phyloP scores from a whole-genome alignment of 2,329 filamentous ascomycete species.

The Drechslerella dactyloides region DNA sequence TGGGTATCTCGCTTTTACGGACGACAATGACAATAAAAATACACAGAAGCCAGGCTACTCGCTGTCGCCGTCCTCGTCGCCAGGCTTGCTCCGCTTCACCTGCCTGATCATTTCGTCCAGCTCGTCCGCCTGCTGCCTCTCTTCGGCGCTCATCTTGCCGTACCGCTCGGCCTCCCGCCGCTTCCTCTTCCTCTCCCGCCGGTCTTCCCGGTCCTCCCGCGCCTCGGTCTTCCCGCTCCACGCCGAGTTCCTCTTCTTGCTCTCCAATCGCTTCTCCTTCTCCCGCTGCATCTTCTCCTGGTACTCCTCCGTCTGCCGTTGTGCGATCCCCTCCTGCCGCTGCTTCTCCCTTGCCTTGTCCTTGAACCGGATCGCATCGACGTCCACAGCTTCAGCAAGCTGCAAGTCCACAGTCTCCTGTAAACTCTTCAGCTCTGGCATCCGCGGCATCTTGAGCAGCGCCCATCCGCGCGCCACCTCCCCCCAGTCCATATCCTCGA shows the following conservation, averaged over 20 bases:
- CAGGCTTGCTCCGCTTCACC: conserved; percentile 68
- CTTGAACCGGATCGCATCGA: conserved; percentile 72
- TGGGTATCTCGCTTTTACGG: neutral
- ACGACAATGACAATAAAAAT: neutral
- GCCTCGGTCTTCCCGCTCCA: conserved; percentile 60
- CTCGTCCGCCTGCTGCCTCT: conserved; percentile 69
- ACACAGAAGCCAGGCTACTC: conserved; percentile 7
- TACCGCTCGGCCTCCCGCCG: conserved; percentile 68
- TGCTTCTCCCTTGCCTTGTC: conserved; percentile 74
- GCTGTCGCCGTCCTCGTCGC: conserved; percentile 57
- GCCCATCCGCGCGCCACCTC: conserved; percentile 84
- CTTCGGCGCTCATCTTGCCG: conserved; percentile 69
- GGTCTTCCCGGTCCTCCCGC: conserved; percentile 69
- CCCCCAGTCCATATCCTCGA: conserved; percentile 81
- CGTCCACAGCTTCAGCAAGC: conserved; percentile 68
- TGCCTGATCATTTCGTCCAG: conserved; percentile 72
- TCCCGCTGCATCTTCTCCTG: conserved; percentile 59
- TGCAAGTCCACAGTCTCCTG: conserved; percentile 71
- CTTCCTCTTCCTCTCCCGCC: conserved; percentile 76
- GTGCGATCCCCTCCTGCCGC: conserved; percentile 65
- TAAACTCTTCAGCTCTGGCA: conserved; percentile 80
- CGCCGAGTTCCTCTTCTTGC: conserved; percentile 57
- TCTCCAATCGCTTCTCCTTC: conserved; percentile 55
- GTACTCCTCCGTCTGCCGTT: conserved; percentile 53
- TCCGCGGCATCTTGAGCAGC: conserved; percentile 82